Percentiles rank a stretch among this genome's conserved stretches.
Evolutionary conservation across 148 eudicot genomes (phyloP).

Genomic region (Amaranthus palmeri): DNA sequence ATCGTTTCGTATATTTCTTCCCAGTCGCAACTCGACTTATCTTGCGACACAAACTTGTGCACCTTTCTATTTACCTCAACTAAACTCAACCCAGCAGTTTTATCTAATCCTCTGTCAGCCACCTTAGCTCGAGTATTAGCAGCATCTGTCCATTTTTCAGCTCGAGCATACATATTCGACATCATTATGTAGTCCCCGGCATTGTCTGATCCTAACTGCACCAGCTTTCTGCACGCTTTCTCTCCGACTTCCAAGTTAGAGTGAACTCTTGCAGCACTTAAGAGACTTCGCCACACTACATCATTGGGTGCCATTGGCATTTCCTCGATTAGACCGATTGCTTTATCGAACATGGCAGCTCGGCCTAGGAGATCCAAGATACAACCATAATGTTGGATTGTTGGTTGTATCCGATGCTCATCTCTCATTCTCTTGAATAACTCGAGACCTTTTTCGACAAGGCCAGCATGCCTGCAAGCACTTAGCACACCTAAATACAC

Average conservation of each 20-base stretch:
- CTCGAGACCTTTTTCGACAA: conserved; percentile 40
- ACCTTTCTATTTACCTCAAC: conserved; percentile 45
- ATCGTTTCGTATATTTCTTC: conserved; percentile 52
- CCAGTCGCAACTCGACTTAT: conserved; percentile 28
- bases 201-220: conserved; percentile 24
- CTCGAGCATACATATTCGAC: conserved; percentile 50
- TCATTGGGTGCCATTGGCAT: conserved; percentile 58
- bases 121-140: conserved; percentile 33
- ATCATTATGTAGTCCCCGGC: conserved; percentile 48
- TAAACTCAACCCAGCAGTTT: conserved; percentile 39
- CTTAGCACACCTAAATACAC: conserved; percentile 52
- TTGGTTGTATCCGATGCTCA: conserved; percentile 44
- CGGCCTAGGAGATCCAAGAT: conserved; percentile 52
- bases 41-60: conserved; percentile 51
- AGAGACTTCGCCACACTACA: conserved; percentile 49
- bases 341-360: conserved; percentile 50
- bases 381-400: conserved; percentile 59
- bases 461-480: conserved; percentile 54
- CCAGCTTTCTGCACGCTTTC: conserved; percentile 32
- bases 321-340: conserved; percentile 36
- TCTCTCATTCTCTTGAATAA: conserved; percentile 36
- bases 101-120: conserved; percentile 29
- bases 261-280: conserved; percentile 42
- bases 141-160: conserved; percentile 42
- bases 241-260: conserved; percentile 45